Conservation (phyloP, 257 asterid species). For the Primulina huaijiensis region DNA sequence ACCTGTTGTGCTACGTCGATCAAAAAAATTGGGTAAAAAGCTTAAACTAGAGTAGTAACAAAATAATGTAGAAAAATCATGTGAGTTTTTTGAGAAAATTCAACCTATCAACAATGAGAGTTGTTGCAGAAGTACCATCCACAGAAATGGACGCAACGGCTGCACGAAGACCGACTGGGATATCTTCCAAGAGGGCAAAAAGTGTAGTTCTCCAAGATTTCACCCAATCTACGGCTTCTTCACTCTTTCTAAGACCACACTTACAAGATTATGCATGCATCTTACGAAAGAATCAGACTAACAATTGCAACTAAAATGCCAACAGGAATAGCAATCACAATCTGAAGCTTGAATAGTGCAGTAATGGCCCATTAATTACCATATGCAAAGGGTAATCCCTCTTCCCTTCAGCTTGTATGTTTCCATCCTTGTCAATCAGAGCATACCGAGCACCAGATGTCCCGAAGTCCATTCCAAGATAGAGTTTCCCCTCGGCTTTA, state of each 20-base stretch:
- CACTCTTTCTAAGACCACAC: constrained; percentile 65
- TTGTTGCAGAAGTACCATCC: constrained; percentile 93
- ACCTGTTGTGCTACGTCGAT: constrained; percentile 52
- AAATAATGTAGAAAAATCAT: background rate
- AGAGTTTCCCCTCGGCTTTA: constrained; percentile 45
- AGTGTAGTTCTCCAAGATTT: constrained; percentile 75
- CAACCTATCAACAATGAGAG: constrained; percentile 71
- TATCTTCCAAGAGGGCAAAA: constrained; percentile 68
- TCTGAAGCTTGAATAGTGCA: constrained; percentile 6
- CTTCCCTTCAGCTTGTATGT: constrained; percentile 62
- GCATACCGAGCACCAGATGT: constrained; percentile 91
- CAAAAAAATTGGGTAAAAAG: background rate
- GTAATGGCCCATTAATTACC: constrained; percentile 36
- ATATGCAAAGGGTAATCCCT: constrained; percentile 63
- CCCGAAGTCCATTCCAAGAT: constrained; percentile 94
- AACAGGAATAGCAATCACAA: background rate
- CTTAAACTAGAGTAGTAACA: background rate
- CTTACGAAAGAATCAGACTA: constrained; percentile 15
- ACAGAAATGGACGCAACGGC: constrained; percentile 59
- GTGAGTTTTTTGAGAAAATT: background rate
- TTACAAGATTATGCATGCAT: constrained; percentile 38
- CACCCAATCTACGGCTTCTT: constrained; percentile 74
- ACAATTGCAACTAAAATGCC: constrained; percentile 3
- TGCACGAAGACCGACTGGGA: constrained; percentile 59
- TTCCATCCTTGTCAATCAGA: constrained; percentile 55